Evolutionary conservation across 371 early-diverging fungal genomes (phyloP).

Genomic region (Nematocida parisii): DNA sequence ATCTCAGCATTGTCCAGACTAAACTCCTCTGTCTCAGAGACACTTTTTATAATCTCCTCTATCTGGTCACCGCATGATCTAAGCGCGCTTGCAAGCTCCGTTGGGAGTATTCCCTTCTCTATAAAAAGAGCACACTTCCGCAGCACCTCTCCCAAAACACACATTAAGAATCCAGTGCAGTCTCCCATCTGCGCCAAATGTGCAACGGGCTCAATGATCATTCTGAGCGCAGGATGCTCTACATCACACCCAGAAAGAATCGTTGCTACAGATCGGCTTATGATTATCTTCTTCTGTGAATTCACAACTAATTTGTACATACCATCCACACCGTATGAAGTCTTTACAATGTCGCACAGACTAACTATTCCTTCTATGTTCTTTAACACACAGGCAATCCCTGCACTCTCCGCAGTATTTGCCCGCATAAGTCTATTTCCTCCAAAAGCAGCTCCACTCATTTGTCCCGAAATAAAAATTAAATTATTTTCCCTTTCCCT

Average conservation of each 20-base stretch:
- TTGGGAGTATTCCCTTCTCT: constrained; percentile 63
- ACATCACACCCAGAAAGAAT: constrained; percentile 65
- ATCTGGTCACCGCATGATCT: constrained; percentile 52
- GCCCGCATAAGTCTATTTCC: constrained; percentile 50
- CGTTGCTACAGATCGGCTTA: constrained; percentile 54
- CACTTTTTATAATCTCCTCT: constrained; percentile 15
- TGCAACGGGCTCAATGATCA: constrained; percentile 63
- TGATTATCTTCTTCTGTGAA: constrained; percentile 24
- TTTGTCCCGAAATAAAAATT: constrained; percentile 41
- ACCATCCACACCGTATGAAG: constrained; percentile 49
- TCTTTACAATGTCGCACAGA: constrained; percentile 48
- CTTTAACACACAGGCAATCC: constrained; percentile 46
- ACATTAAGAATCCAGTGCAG: constrained; percentile 64
- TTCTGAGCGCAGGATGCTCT: constrained; percentile 67
- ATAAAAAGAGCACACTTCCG: constrained; percentile 51
- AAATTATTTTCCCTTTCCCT: not conserved
- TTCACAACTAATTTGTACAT: constrained; percentile 60
- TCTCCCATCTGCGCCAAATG: constrained; percentile 65
- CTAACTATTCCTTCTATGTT: constrained; percentile 50
- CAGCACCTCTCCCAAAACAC: constrained; percentile 60
- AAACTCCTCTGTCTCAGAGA: constrained; percentile 36
- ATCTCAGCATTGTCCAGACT: constrained; percentile 16
- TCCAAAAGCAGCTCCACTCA: constrained; percentile 48
- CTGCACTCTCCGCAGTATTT: constrained; percentile 50
- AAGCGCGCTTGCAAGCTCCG: constrained; percentile 49